phyloP scores from a whole-genome alignment of 2,329 filamentous ascomycete species.

The Hymenoscyphus salicellus region DNA sequence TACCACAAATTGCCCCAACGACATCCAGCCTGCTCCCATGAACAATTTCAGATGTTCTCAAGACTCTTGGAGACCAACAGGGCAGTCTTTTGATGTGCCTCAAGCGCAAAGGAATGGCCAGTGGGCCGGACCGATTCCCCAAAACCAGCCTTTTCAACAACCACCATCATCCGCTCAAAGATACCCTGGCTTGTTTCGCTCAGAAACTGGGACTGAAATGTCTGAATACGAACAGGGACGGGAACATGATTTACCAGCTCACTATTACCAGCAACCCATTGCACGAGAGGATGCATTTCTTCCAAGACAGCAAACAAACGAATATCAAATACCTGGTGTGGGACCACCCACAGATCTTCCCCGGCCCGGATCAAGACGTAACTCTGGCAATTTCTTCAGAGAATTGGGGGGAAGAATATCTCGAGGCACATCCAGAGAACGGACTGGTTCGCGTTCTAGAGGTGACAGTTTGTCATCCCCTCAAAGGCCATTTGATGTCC shows the following conservation, averaged over 20 bases:
- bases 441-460: constrained; percentile 23
- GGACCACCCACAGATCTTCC: constrained; percentile 39
- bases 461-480: constrained; percentile 17
- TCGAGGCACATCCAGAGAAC: constrained; percentile 30
- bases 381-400: constrained; percentile 48
- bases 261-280: constrained; percentile 31
- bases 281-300: constrained; percentile 36
- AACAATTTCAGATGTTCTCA: constrained; percentile 20
- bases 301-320: constrained; percentile 42
- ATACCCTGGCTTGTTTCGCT: constrained; percentile 48
- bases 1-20: neutral
- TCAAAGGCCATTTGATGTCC: constrained; percentile 15
- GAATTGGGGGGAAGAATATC: constrained; percentile 47
- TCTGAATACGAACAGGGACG: constrained; percentile 18
- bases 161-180: constrained; percentile 52
- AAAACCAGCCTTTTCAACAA: constrained; percentile 36
- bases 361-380: constrained; percentile 30
- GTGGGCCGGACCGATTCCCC: constrained; percentile 11
- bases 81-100: constrained; percentile 8
- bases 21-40: neutral
- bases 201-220: constrained; percentile 26
- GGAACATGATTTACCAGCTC: constrained; percentile 24
- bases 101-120: constrained; percentile 12
- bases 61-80: constrained; percentile 28
- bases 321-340: constrained; percentile 40